A percentile compares a stretch with the other conserved stretches of the same genome.
Evolutionary conservation across 352 stramenopile genomes (phyloP).

Genomic region (Globisporangium spiculum): DNA sequence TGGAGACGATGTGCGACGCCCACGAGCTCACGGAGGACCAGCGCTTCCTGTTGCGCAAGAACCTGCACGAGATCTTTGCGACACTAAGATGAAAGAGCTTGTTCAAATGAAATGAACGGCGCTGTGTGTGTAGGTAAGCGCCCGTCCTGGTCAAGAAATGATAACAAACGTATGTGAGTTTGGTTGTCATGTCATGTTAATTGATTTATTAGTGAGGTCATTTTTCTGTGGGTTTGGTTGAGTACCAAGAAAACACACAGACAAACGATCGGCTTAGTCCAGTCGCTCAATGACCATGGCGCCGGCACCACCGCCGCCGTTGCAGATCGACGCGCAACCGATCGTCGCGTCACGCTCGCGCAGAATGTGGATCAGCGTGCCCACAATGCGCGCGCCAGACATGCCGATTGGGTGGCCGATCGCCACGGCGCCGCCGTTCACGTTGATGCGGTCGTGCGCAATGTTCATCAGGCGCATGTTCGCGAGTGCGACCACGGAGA

Average conservation of each 20-base stretch:
- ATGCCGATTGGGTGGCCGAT: conserved; percentile 85
- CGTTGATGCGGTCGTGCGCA: conserved; percentile 92
- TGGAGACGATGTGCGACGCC: conserved; percentile 87
- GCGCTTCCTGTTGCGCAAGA: conserved; percentile 77
- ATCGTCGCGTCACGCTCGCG: conserved; percentile 94
- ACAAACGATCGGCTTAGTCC: conserved; percentile 60
- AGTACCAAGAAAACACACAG: conserved; percentile 29
- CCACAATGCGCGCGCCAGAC: conserved; percentile 93
- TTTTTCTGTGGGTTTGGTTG: background rate
- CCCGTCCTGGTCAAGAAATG: background rate
- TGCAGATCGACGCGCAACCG: conserved; percentile 97
- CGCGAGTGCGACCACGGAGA: conserved; percentile 95
- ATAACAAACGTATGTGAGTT: background rate
- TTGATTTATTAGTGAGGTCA: conserved; percentile 6
- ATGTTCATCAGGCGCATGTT: conserved; percentile 96
- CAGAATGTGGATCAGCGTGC: conserved; percentile 93
- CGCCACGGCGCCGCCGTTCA: conserved; percentile 93
- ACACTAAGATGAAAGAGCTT: conserved; percentile 27
- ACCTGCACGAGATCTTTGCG: conserved; percentile 72
- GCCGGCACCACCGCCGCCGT: conserved; percentile 96
- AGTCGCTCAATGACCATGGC: conserved; percentile 95
- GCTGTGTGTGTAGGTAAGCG: background rate
- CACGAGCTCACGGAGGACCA: conserved; percentile 85
- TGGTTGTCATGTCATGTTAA: conserved; percentile 1
- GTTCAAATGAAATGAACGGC: background rate